Evolutionary conservation across 2,329 filamentous ascomycete species (phyloP), one percentile per base, ranked within the genome.

Genomic region (Pestalotiopsis sp.): DNA sequence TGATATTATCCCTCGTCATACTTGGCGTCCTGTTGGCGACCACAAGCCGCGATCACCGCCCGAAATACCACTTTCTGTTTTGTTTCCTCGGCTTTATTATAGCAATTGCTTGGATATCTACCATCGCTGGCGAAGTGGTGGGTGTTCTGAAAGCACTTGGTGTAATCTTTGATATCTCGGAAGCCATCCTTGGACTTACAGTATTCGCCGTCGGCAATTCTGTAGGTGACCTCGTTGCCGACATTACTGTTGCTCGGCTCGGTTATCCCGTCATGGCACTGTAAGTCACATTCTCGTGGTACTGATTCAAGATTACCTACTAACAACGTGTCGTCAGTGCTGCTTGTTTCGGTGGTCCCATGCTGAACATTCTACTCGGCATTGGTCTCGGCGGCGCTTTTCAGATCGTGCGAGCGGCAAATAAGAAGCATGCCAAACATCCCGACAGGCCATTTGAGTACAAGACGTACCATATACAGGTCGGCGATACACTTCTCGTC

Each of bases 181-280:
- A 99, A 80, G 96, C 96, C 4, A 93, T 99, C 71, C 87, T 99
- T 12, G 96, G 96, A 1, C 87, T 99, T 65, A 99, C 96, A 17
- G 91, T 99, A 67, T 99, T 99, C 79, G 96, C 96, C 2, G 94
- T 98, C 41, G 96, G 96, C 36, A 99, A 99, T 80, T 97, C 93
- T 9, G 86, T 98, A 9, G 95, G 96, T 49, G 96, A 99, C 76
- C 85, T 99, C 17, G 94, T 99, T 11, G 95, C 96, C 17, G 93
- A 99, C 78, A 93, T 98, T 66, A 99, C 96, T 0, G 93, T 99
- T 49, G 96, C 96, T 4, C 90, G 93, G 41, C 89, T 99, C 2
- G 96, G 96, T 2, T 98, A 95, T 80, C 96, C 96, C 0, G 94
- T 99, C 71, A 99, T 99, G 96, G 96, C 96, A 52, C 76, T 92